Base-by-base conservation (phyloP, 345 rosid species). In the Eutrema heterophyllum region DNA sequence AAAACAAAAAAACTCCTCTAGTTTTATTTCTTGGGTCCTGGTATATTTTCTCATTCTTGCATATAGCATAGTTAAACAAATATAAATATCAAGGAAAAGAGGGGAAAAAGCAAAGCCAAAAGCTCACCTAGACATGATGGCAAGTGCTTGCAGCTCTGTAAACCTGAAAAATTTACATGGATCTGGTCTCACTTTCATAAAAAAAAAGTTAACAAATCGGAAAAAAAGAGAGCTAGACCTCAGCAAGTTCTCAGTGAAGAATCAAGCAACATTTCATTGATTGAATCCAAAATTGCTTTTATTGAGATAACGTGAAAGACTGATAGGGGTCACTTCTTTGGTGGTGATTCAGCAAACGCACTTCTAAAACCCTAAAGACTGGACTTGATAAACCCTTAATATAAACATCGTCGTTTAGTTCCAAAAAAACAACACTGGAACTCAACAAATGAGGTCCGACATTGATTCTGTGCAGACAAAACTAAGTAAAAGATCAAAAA, bases 111-210 rank as follows among this genome's bases (percentile, higher is more conserved):
- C 35, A 57, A 67, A 51, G 40, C n/a, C 45, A 69, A 68, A 69
- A 67, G 39, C 75, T 3, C 16, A 77, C 80, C 76, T 70, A 48
- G 76, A 77, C 80, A 77, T 77, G 60, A 70, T 77, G 18, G 6
- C 24, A 35, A 70, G 75, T 27, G 69, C 36, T 68, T 44, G 51
- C 52, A 69, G 71, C 58, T 64, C 54, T 29, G 67, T 30, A 45
- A 70, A 56, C 75, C 75, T 55, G 70, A 46, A 51, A 67, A 24
- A 29, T 7, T 30, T 12, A 54, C 58, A 52, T 52, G 33, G 33
- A 50, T 50, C 32, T 10, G 30, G n/a, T 51, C 56, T 24, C 56
- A 21, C 30, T 24, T 50, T 24, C 29, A 24, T 24, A 24, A 18
- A 7, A 49, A 21, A 21, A 1, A 24, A 51, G 33, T 5, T 11